Evolutionary conservation across 1,284 basidiomycete genomes (phyloP).

Genomic region (Ustilago tritici): DNA sequence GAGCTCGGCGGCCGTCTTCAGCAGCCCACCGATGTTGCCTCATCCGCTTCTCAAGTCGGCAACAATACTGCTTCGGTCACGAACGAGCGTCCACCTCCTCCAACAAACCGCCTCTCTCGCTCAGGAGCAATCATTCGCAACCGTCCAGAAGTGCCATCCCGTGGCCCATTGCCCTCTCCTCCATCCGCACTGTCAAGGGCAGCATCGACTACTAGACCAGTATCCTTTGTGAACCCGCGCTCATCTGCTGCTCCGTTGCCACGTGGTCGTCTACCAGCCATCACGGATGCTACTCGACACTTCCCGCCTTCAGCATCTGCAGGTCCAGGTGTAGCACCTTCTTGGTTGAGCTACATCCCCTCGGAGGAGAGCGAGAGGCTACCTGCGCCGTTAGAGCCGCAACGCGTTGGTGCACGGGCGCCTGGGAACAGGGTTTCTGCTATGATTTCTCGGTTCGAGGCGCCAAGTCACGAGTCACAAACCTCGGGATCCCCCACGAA

Average conservation of each 20-base stretch:
- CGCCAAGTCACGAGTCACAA: constrained; percentile 8
- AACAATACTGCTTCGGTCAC: background rate
- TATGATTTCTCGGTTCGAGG: constrained; percentile 50
- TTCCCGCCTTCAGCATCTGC: constrained; percentile 55
- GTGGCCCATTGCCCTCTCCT: constrained; percentile 8
- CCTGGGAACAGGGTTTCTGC: constrained; percentile 44
- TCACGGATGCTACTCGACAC: constrained; percentile 62
- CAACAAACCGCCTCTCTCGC: constrained; percentile 27
- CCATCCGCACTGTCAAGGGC: constrained; percentile 22
- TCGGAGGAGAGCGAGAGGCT: constrained; percentile 37
- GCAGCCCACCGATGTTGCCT: background rate
- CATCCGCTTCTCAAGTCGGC: background rate
- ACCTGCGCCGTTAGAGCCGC: constrained; percentile 39
- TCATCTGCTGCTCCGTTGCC: constrained; percentile 58
- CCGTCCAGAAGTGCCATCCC: constrained; percentile 1
- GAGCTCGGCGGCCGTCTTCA: constrained; percentile 26
- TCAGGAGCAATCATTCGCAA: constrained; percentile 35
- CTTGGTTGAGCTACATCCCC: constrained; percentile 51
- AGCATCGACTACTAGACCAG: constrained; percentile 30
- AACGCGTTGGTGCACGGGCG: constrained; percentile 13
- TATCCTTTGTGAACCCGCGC: constrained; percentile 52
- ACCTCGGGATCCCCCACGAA: constrained; percentile 8
- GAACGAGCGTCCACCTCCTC: constrained; percentile 1
- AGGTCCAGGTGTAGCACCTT: constrained; percentile 28
- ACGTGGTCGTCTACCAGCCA: constrained; percentile 51